phyloP scores from a whole-genome alignment of 768 basidiomycete species.

The Suillus lakei region DNA sequence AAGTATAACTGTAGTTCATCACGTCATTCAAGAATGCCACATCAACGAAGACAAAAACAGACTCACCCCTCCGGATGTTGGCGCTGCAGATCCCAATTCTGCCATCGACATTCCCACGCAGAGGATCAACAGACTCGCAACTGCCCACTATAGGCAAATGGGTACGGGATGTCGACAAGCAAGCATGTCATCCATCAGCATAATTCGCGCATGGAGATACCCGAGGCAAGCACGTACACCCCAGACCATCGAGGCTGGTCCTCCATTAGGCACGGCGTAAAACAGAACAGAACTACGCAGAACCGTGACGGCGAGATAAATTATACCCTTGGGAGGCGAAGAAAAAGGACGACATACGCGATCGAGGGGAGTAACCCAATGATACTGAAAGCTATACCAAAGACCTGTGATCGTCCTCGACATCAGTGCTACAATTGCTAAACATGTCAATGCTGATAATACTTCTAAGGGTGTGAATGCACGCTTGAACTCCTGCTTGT shows the following conservation, averaged over 20 bases:
- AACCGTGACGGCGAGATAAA: background rate
- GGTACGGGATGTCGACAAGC: conserved; percentile 15
- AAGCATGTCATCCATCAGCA: conserved; percentile 9
- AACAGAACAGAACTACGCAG: conserved; percentile 44
- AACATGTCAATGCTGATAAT: background rate
- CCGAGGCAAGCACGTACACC: conserved; percentile 33
- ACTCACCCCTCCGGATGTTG: conserved; percentile 46
- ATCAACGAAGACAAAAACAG: background rate
- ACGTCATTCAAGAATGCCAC: background rate
- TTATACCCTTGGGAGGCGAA: background rate
- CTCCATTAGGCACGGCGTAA: conserved; percentile 57
- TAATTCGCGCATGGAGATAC: background rate
- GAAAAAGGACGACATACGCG: conserved; percentile 8
- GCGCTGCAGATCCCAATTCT: conserved; percentile 45
- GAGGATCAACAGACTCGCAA: conserved; percentile 42
- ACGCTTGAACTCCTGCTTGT: conserved; percentile 29
- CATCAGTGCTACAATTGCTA: background rate
- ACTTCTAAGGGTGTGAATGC: conserved; percentile 17
- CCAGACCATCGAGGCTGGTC: conserved; percentile 52
- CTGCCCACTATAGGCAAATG: conserved; percentile 46
- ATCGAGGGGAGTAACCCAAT: conserved; percentile 32
- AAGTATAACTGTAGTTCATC: conserved; percentile 54
- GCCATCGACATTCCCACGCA: conserved; percentile 48
- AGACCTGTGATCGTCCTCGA: conserved; percentile 17
- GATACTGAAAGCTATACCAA: conserved; percentile 36